These are phyloP conservation scores for Aphanomyces invadans DNA, from an alignment of 352 stramenopile species.

Conservation along the genomic window DNA sequence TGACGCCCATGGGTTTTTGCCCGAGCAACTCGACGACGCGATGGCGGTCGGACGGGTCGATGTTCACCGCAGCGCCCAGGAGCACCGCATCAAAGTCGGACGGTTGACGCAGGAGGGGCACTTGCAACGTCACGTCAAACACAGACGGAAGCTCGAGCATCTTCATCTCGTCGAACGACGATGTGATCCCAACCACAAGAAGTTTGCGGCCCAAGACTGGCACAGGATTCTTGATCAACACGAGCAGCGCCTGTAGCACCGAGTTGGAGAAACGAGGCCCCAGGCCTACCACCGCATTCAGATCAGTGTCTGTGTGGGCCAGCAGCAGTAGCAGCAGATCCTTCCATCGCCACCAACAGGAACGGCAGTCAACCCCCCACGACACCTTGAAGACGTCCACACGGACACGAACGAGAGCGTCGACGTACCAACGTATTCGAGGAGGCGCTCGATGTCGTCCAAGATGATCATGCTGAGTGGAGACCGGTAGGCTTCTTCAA, in stretches of 20 bases:
- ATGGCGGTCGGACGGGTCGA: conserved; percentile 54
- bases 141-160: conserved; percentile 90
- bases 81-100: conserved; percentile 85
- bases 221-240: conserved; percentile 97
- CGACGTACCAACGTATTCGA: conserved; percentile 90
- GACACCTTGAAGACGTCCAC: too few relatives aligned
- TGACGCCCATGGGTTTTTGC: conserved; percentile 95
- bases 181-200: conserved; percentile 94
- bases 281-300: conserved; percentile 66
- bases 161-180: conserved; percentile 86
- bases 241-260: conserved; percentile 97
- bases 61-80: conserved; percentile 69
- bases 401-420: neutral
- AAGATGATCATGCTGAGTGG: conserved; percentile 98
- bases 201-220: conserved; percentile 90
- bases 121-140: conserved; percentile 91
- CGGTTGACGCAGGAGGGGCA: conserved; percentile 87
- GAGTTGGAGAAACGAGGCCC: conserved; percentile 97
- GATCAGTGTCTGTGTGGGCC: too few relatives aligned
- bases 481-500: conserved; percentile 98
- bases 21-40: conserved; percentile 63
- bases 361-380: too few relatives aligned
- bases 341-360: too few relatives aligned
- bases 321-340: too few relatives aligned
- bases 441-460: conserved; percentile 99